Base-by-base conservation (phyloP, 257 asterid genomes). In the Eustoma russellianum region DNA sequence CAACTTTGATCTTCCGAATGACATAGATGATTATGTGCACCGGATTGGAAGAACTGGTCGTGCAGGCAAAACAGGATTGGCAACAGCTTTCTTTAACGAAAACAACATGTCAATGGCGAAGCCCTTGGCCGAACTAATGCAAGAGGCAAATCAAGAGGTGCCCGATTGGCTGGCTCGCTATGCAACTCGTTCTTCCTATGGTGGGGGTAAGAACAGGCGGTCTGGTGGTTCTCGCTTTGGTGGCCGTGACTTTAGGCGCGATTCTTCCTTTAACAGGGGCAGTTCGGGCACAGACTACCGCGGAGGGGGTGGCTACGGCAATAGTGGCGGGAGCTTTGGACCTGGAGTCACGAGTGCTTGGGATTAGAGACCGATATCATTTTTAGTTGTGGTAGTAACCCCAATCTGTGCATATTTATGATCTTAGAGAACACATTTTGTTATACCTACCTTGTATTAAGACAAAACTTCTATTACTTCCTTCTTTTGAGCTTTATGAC, bases 41-140 rank as follows among this genome's bases (percentile, higher is more conserved):
- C 77, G 96, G 55, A 87, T 87, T 55, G 94, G 96, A 33, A 78
- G 96, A 38, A 87, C 96, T 0, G 96, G 94, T 13, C 94, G 96
- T 46, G 96, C 96, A 46, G 96, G 96, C 59, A 87, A 87, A 71
- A 34, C 85, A 0, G 96, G 96, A 64, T 44, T 83, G 66, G 96
- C 96, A 5, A 87, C 96, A 1, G 94, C 96, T 12, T 87, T 87
- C 75, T 87, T 87, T 72, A 83, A 87, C 6, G 94, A 87, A 52
- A 65, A 64, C 46, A 87, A 77, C 61, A 62, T 34, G 70, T 83
- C 96, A 6, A 6, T 87, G 78, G 85, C 96, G 17, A 83, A 74
- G 65, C 54, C 94, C 3, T 57, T 87, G 16, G 76, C 92, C 14
- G 93, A 83, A 14, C 59, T 87, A 75, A 87, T 87, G 96, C 72